Conservation (phyloP, 179 eudicot genomes). For the Patellifolia procumbens region DNA sequence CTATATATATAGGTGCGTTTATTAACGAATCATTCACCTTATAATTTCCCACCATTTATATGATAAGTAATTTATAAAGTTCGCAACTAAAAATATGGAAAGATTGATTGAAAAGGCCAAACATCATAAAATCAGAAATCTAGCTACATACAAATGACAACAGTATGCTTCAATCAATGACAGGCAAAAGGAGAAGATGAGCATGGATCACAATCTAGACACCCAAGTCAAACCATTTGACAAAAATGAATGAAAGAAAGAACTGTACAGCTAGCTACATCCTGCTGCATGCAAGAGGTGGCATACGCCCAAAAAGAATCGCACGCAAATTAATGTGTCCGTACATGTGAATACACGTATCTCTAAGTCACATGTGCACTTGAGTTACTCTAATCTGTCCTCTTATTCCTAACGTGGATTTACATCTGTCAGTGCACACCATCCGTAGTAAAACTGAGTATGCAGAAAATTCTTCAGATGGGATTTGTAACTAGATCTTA, state of each 20-base stretch:
- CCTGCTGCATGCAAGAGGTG: constrained; percentile 12
- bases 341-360: background rate
- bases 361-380: constrained; percentile 7
- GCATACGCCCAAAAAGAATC: background rate
- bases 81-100: too few relatives aligned
- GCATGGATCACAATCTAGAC: background rate
- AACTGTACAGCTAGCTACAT: background rate
- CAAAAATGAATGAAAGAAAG: constrained; percentile 9
- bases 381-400: background rate
- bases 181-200: too few relatives aligned
- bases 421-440: background rate
- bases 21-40: too few relatives aligned
- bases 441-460: background rate
- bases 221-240: constrained; percentile 22
- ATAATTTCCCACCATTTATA: too few relatives aligned
- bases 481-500: too few relatives aligned
- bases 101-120: too few relatives aligned
- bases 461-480: too few relatives aligned
- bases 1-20: too few relatives aligned
- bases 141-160: too few relatives aligned
- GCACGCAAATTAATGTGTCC: background rate
- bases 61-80: too few relatives aligned
- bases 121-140: too few relatives aligned
- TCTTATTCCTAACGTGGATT: background rate
- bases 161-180: background rate